Conservation (phyloP, 139 green algal species). For the Chlamydomonas sp. region DNA sequence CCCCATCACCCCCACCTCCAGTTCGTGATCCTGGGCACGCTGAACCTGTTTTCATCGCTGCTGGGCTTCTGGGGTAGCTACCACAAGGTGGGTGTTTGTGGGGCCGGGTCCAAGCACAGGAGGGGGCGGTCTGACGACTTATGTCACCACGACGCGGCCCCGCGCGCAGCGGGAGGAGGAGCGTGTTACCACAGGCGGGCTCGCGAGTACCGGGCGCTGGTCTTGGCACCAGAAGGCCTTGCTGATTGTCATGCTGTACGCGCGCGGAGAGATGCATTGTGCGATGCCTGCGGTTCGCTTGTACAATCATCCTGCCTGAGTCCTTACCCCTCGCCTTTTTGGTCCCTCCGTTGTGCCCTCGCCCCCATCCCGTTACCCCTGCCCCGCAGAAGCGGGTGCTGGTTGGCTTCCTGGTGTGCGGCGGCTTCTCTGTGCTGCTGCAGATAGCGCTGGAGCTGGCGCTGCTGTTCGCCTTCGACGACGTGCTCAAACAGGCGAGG, state of each 20-base stretch:
- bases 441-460: constrained; percentile 9
- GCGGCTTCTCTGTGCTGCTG: constrained; percentile 43
- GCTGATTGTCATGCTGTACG: too few relatives aligned
- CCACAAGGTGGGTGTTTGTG: constrained; percentile 37
- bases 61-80: constrained; percentile 52
- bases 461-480: constrained; percentile 39
- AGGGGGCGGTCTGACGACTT: background rate
- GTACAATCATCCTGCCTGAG: too few relatives aligned
- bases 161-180: too few relatives aligned
- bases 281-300: too few relatives aligned
- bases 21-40: constrained; percentile 45
- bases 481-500: background rate
- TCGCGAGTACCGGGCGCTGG: too few relatives aligned
- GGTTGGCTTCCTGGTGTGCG: constrained; percentile 45
- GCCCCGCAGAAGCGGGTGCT: constrained; percentile 41
- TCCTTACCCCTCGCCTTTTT: background rate
- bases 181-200: too few relatives aligned
- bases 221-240: too few relatives aligned
- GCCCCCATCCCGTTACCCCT: background rate
- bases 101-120: background rate
- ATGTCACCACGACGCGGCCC: too few relatives aligned
- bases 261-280: too few relatives aligned
- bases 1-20: background rate
- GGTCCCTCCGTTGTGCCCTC: background rate
- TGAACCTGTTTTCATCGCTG: constrained; percentile 49